Percentiles rank a stretch among this genome's conserved stretches.
phyloP scores from a whole-genome alignment of 805 yeast species.

The Ogataea haglerorum region DNA sequence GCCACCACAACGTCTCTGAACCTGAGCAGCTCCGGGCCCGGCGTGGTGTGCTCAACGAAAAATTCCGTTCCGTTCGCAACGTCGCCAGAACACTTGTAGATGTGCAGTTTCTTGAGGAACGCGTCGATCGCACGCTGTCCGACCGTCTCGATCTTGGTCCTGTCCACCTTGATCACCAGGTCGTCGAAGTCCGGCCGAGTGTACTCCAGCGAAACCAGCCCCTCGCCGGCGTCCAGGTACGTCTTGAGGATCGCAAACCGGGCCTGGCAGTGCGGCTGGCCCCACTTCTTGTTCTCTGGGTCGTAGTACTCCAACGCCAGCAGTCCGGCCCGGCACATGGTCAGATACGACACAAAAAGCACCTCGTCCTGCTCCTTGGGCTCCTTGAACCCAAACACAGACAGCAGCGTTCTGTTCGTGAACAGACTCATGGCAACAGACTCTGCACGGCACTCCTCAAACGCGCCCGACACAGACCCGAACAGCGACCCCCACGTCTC shows the following conservation, averaged over 20 bases:
- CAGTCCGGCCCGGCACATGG: conserved; percentile 87
- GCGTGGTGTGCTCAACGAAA: conserved; percentile 66
- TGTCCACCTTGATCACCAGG: conserved; percentile 56
- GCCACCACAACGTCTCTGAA: conserved; percentile 65
- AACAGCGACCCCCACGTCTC: conserved; percentile 91
- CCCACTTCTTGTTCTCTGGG: conserved; percentile 79
- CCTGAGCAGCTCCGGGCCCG: conserved; percentile 56
- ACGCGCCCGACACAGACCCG: conserved; percentile 79
- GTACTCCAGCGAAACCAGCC: conserved; percentile 53
- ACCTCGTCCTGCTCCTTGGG: conserved; percentile 60
- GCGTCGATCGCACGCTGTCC: conserved; percentile 75
- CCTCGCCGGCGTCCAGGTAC: conserved; percentile 59
- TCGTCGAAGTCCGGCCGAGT: conserved; percentile 52
- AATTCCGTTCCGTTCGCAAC: conserved; percentile 58
- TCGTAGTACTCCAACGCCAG: conserved; percentile 85
- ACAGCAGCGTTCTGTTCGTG: conserved; percentile 62
- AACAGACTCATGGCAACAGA: conserved; percentile 79
- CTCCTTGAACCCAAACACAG: conserved; percentile 65
- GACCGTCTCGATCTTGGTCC: conserved; percentile 56
- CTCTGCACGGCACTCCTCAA: conserved; percentile 93
- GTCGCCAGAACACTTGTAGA: conserved; percentile 77
- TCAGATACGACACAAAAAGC: conserved; percentile 63
- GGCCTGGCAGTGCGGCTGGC: conserved; percentile 94
- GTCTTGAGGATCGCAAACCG: conserved; percentile 80
- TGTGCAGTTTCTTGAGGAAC: conserved; percentile 67